Evolutionary conservation across 2,329 filamentous ascomycete species (phyloP), one percentile per base, ranked within the genome.

Genomic region (Aspergillus piperis): DNA sequence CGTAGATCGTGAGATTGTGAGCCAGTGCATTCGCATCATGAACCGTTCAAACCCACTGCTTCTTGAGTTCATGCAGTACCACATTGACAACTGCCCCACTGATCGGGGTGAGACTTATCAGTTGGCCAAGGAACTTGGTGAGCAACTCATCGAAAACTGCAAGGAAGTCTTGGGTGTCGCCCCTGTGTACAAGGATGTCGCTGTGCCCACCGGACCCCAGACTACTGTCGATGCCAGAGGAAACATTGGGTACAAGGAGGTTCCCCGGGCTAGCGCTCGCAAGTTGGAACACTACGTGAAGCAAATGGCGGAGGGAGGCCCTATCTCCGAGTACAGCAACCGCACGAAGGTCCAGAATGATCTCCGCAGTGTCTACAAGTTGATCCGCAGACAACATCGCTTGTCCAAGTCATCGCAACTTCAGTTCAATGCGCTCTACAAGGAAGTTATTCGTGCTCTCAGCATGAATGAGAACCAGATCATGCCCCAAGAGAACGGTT

Each of bases 401-500:
- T 88, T 98, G 68, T 96, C 94, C 62, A 98, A 98, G 80, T 91
- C 92, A 2, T 96, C 94, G 2, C 93, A 98, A 75, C 84, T 98
- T 41, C 92, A 99, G 80, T 97, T 99, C 81, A 97, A 96, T 85
- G 88, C 86, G 69, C 82, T 99, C 13, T 99, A 99, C 78, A 89
- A 90, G 73, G 95, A 98, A 71, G 92, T 99, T 63, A 87, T 98
- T 66, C 92, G 94, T 67, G 96, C 95, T 17, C 83, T 99, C 39
- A 90, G 90, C 61, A 99, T 99, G 95, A 99, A 96, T 72, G 94
- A 99, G 80, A 93, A 89, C 74, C 94, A 98, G 75, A 98, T 99
- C 71, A 90, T 99, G 66, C 91, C 93, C 39, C 90, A 90, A 74
- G 92, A 96, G 73, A 90, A 88, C 66, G 87, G 87, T 71, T 80